Evolutionary conservation across 768 basidiomycete genomes (phyloP), one percentile per base, ranked within the genome.

Genomic region (Roridomyces roridus): DNA sequence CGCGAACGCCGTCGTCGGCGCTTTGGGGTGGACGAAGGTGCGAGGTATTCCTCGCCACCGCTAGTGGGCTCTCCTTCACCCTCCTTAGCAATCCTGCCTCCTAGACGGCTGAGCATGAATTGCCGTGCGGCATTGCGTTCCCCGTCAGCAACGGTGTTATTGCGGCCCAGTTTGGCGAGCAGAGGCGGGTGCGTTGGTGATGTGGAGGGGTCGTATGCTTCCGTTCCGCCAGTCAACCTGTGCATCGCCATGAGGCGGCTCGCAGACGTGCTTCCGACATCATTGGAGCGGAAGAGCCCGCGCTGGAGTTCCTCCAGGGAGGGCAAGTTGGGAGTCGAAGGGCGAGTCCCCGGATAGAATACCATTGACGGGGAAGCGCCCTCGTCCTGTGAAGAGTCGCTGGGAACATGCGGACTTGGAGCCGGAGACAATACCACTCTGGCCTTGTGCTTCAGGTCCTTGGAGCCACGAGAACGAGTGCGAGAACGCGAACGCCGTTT

Each of bases 211-310:
- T 89, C 88, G 59, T 85, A 83, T 5, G 80, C 75, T 59, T 91
- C 89, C 44, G 81, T 80, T 24, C 87, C 89, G 36, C 91, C 90
- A 1, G 89, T 94, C 51, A 97, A 77, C 69, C 94, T 95, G 60
- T 86, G 86, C 84, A 96, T 85, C 5, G 94, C 94, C 71, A 86
- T 76, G 64, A 85, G 81, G 43, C 90, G 77, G 28, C 77, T 76
- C 26, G 85, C 86, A 67, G 88, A 83, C 46, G 87, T 83, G 48
- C 89, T 82, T 20, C 89, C 91, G n/a, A 91, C 92, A 66, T 94
- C 96, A 69, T 96, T 95, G 2, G 95, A 96, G n/a, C 95, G 87
- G 67, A 92, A 87, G 3, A 97, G 82, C 15, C 89, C 88, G 65
- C 79, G 84, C 67, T 88, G 87, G 34, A 96, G 75, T 20, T 88